A percentile compares a stretch with the other conserved stretches of the same genome.
Evolutionary conservation across 257 asterid species (phyloP).

Genomic region (Solanum lycopersicoides): DNA sequence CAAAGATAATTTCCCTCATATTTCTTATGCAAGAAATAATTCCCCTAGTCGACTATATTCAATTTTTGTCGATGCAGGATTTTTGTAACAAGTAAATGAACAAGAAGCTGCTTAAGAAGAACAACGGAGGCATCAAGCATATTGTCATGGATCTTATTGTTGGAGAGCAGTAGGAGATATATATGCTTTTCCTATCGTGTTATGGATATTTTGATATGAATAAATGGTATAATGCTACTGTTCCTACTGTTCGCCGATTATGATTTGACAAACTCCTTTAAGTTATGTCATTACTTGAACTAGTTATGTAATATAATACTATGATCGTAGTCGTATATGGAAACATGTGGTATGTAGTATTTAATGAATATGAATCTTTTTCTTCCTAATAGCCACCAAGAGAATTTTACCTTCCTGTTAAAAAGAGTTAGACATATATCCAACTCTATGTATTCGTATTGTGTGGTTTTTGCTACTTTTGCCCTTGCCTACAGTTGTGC

Average conservation of each 20-base stretch:
- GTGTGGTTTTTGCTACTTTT: too few relatives aligned
- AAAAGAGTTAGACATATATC: too few relatives aligned
- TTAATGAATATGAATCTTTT: too few relatives aligned
- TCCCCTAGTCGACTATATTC: not conserved
- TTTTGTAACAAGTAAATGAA: conserved; percentile 44
- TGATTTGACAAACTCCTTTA: not conserved
- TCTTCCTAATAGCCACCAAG: too few relatives aligned
- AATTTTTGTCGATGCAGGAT: conserved; percentile 37
- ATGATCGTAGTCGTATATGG: not conserved
- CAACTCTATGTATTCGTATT: too few relatives aligned
- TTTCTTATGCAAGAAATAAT: not conserved
- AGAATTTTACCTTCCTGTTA: too few relatives aligned
- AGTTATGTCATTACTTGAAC: not conserved
- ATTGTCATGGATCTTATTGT: conserved; percentile 69
- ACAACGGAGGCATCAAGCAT: conserved; percentile 54
- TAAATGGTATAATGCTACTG: not conserved
- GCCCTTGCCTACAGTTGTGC: too few relatives aligned
- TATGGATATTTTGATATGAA: not conserved
- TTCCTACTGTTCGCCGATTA: not conserved
- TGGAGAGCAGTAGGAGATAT: conserved; percentile 19
- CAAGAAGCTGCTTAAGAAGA: conserved; percentile 62
- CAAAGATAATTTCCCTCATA: not conserved
- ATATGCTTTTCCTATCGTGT: not conserved
- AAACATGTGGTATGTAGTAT: too few relatives aligned
- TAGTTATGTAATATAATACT: not conserved